Evolutionary conservation across 805 yeast genomes (phyloP), one percentile per base, ranked within the genome.

Genomic region (Candida coleopterorum): DNA sequence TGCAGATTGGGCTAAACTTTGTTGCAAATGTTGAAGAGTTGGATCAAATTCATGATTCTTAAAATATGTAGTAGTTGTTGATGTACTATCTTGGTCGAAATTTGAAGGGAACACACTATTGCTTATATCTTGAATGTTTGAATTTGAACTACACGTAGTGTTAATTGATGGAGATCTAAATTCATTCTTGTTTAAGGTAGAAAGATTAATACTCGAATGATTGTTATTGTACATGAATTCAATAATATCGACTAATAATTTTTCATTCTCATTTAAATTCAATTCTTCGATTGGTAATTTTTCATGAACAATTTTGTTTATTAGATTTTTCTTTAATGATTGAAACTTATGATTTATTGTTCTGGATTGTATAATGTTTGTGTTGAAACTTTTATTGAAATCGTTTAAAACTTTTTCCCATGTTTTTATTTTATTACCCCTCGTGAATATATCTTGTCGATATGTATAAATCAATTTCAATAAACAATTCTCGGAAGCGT

Each of bases 261-360:
- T 38, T 35, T 51, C 56, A 26, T 52, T 49, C 30, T 53, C 62
- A 31, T 49, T 50, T 29, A 52, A 35, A 22, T 30, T 27, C 32
- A 35, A 22, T n/a, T 37, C 40, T 25, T 20, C 14, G n/a, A 41
- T 12, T 9, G 35, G 33, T 35, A n/a, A 29, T 18, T 18, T 25
- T 29, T 27, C 42, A 31, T 22, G 25, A 18, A 25, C 21, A 35
- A 37, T 41, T 38, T 35, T 47, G 29, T 42, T 34, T 30, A 51
- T 49, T 21, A 55, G 36, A 37, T 56, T 54, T 32, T 45, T 47
- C 14, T 48, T 35, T 9, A 56, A 34, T 2, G 30, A 29, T 32
- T 50, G 49, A 40, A 50, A 56, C 27, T 60, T 43, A 23, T 55
- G 56, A 25, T 45, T 54, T 25, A 56, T 42, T 9, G 60, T 56